These are phyloP conservation scores for Diddensiella transvaalensis DNA, from an alignment of 805 yeast species.

Conservation along the genomic window DNA sequence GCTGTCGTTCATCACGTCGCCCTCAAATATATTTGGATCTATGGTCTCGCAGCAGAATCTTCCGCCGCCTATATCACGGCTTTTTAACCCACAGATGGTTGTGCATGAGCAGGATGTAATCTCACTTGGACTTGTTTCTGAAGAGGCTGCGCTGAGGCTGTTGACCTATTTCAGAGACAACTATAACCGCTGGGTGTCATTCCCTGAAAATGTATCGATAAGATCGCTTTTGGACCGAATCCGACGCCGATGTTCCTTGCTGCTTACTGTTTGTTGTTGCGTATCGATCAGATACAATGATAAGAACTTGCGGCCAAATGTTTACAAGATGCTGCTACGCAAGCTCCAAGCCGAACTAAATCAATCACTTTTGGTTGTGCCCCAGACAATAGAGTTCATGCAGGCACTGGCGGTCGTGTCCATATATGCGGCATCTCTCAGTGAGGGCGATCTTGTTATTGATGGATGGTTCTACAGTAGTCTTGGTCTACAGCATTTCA, in stretches of 20 bases:
- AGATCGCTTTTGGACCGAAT: slow-evolving; percentile 48
- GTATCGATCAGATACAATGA: slow-evolving; percentile 54
- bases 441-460: slow-evolving; percentile 48
- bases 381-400: slow-evolving; percentile 54
- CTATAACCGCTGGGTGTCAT: slow-evolving; percentile 75
- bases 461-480: slow-evolving; percentile 73
- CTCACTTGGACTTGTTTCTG: slow-evolving; percentile 45
- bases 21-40: slow-evolving; percentile 41
- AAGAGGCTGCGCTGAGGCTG: slow-evolving; percentile 46
- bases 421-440: slow-evolving; percentile 59
- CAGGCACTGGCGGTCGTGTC: slow-evolving; percentile 66
- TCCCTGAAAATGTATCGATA: slow-evolving; percentile 52
- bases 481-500: slow-evolving; percentile 59
- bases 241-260: slow-evolving; percentile 48
- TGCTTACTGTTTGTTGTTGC: slow-evolving; percentile 65
- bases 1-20: slow-evolving; percentile 40
- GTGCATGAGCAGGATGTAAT: slow-evolving; percentile 45
- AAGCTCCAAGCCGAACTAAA: slow-evolving; percentile 51
- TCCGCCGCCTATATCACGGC: slow-evolving; percentile 39
- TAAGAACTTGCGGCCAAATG: slow-evolving; percentile 38
- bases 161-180: slow-evolving; percentile 58
- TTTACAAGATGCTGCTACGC: slow-evolving; percentile 43
- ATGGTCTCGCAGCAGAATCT: slow-evolving; percentile 32
- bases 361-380: slow-evolving; percentile 40
- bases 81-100: slow-evolving; percentile 31